Base-by-base conservation (phyloP, 2,329 filamentous ascomycete genomes). In the Ophiostoma ulmi region DNA sequence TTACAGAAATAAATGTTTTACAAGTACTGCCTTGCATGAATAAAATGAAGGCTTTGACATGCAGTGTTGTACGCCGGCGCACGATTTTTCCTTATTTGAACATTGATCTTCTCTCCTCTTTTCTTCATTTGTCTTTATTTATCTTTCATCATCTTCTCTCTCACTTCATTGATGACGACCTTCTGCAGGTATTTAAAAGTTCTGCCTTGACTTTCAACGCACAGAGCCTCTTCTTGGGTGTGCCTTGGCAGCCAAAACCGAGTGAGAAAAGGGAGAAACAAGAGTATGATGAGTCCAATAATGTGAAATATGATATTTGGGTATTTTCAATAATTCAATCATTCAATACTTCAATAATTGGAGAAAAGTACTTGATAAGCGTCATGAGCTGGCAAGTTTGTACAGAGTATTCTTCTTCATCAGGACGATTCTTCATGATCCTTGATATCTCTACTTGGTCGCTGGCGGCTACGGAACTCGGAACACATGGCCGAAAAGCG, bases 191-290 rank as follows among this genome's bases (percentile, higher is more conserved):
- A 11, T 22, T 58, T 6, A 61, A 58, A 61, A 14, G 22, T 31
- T 61, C 31, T 36, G 61, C 14, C 13, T 20, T 20, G 17, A 66
- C n/a, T n/a, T 48, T 48, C 14, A 44, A 13, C 35, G 64, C 61
- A 64, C 61, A 64, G 61, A 64, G 61, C 61, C 61, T 64, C 61
- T 64, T 64, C 5, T 64, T 39, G 26, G 52, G 52, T 58, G 52
- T 20, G 20, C 17, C 61, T 20, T 64, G 31, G 31, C 31, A 64
- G 20, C 5, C 31, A 35, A 64, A 64, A 38, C 22, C 52, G n/a
- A 58, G n/a, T 31, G 64, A 44, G 22, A 66, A 64, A 58, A 64
- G 61, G 61, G 61, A 36, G 61, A 64, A 64, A 26, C 41, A 10
- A 41, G 31, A 39, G 44, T 10, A 64, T 20, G 31, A 35, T 11